Evolutionary conservation across 129 eudicot genomes (phyloP), one percentile per base, ranked within the genome.

Genomic region (Artemisia tridentata): DNA sequence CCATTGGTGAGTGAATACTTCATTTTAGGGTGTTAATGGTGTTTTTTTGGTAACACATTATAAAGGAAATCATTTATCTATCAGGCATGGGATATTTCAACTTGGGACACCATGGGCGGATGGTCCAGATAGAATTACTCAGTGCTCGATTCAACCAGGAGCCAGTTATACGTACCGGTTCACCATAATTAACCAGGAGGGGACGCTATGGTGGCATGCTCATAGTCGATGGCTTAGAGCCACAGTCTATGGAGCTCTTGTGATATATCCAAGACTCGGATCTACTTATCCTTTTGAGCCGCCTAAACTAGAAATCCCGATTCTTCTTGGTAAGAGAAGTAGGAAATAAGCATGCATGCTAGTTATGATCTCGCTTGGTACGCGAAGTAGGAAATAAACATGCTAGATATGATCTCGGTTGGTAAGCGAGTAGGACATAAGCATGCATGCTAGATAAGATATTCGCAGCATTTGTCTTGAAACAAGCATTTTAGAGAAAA

Each of bases 131-230:
- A 8, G 52, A 5, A 18, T 67, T 14, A 67, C 72, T 6, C 72
- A 88, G 31, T 88, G 95, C 47, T 86, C 95, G 2, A 87, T 87
- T 7, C 82, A 25, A 50, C 89, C 95, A 14, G 89, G 95, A 74
- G 80, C 60, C 25, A 75, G 79, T 64, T 88, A 85, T 78, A 80
- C 85, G 0, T 85, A 88, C 69, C 68, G 76, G 34, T 88, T 80
- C 74, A 80, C 79, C 7, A 81, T 82, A 29, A 78, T 69, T 20
- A 65, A 81, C 29, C 90, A 85, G 60, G 91, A 82, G 34, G 95
- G 91, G 21, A 88, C 90, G 51, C 68, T 85, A n/a, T 87, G 87
- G 89, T 87, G 93, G 93, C 93, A 87, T 68, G 92, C 88, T 58
- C 92, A 86, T 65, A 87, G 87, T 75, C 53, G 67, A 71, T 87